Base-by-base conservation (phyloP, 2,329 filamentous ascomycete species). In the Xylariaceae sp. region DNA sequence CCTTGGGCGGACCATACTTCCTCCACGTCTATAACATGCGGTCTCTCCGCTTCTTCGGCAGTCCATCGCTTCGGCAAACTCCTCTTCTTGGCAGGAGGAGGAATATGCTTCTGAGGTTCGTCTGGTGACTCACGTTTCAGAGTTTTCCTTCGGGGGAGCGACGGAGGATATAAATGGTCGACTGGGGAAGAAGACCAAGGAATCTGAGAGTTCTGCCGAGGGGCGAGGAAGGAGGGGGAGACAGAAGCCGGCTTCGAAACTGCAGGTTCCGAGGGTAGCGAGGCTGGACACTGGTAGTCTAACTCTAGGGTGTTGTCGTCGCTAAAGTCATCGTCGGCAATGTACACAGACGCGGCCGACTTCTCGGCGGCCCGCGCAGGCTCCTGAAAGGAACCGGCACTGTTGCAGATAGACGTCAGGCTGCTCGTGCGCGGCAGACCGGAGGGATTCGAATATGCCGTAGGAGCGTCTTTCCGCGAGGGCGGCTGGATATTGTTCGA, bases 261-360 rank as follows among this genome's bases (percentile, higher is more conserved):
- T n/a, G 46, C 22, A 6, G 53, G 56, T 13, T 46, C 24, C 9
- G 51, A 36, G 6, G 66, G 67, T 3, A 75, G 65, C 2, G 71
- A 64, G 2, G 65, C 58, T 0, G 79, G 76, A 38, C 76, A 69
- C 38, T 83, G 70, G 32, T 78, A 72, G 42, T 88, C 73, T 14
- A 83, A 59, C 40, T 85, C 83, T 16, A 94, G 65, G 35, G 87
- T 75, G 14, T 80, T 72, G 46, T 94, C 88, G 52, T 90, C 84
- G 49, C 87, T 86, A 45, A 94, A 92, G 52, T 94, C 89, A 47
- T 90, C 80, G 42, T 88, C 83, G 39, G 78, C 75, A 42, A 88
- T 83, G 39, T 72, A 75, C 8, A 83, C 72, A 5, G 51, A 39
- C n/a, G 44, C 31, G 5, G 42, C 34, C 8, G 44, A 30, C 32